Evolutionary conservation across 176 grass and related monocot genomes (phyloP), one percentile per base, ranked within the genome.

Genomic region (Paspalum notatum): DNA sequence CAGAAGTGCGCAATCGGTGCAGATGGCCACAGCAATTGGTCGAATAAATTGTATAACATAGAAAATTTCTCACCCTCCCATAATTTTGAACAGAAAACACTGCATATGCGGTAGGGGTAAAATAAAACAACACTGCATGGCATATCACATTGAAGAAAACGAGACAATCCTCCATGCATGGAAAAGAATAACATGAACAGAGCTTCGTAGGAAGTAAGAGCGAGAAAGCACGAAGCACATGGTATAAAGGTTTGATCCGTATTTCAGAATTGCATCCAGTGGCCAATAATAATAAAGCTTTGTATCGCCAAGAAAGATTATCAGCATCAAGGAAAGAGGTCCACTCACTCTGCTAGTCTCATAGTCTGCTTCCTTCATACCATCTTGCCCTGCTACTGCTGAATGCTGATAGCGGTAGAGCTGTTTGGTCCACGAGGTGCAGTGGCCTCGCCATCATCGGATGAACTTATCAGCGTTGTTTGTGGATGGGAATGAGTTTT

Each of bases 281-380:
- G n/a, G n/a, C n/a, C n/a, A n/a, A n/a, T n/a, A n/a, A n/a, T n/a
- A n/a, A n/a, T n/a, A n/a, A n/a, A n/a, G n/a, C n/a, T 52, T 82
- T 47, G 75, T 91, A 70, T 76, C 58, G 78, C 67, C 86, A 89
- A 87, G 75, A 59, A 87, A 87, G 83, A 25, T 61, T 77, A 66
- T 76, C 82, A 66, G 64, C 69, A 71, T 78, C 83, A 14, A 83
- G 43, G 66, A 78, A 70, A 89, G 41, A 48, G 6, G 46, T 62
- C 55, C 63, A 73, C 78, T n/a, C n/a, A n/a, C n/a, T n/a, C n/a
- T n/a, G n/a, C n/a, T n/a, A n/a, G n/a, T n/a, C n/a, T n/a, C n/a
- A n/a, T n/a, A n/a, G n/a, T 68, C 75, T 71, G 60, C 49, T 77
- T 77, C 80, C 68, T 77, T 46, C 16, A 68, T 75, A 54, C 62